Evolutionary conservation across 106 monocot genomes (phyloP).

Genomic region (Cymbidium sinense): DNA sequence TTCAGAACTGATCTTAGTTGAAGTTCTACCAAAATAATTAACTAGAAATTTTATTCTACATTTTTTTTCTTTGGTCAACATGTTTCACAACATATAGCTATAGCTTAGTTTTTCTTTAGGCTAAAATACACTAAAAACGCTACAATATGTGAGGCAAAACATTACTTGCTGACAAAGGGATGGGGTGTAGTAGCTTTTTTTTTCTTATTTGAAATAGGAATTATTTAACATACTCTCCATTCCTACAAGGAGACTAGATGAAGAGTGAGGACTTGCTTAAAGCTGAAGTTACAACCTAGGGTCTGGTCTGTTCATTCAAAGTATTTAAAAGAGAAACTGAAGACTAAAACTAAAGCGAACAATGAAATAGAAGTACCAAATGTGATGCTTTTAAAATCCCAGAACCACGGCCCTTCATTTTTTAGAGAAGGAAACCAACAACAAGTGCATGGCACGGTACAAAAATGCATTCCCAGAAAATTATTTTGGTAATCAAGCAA

Average conservation of each 20-base stretch:
- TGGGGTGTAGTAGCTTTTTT: not conserved
- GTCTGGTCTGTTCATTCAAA: not conserved
- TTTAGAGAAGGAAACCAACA: not conserved
- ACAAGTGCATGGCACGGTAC: not conserved
- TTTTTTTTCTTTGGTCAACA: not conserved
- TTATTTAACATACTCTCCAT: not conserved
- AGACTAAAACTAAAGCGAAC: not conserved
- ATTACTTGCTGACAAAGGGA: not conserved
- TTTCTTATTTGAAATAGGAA: not conserved
- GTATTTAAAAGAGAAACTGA: not conserved
- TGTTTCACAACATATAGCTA: not conserved
- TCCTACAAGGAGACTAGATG: not conserved
- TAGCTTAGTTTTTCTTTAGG: not conserved
- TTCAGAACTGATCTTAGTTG: not conserved
- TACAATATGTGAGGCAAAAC: conserved; percentile 1
- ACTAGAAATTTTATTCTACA: not conserved
- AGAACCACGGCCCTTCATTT: not conserved
- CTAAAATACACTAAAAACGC: not conserved
- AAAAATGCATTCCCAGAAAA: not conserved
- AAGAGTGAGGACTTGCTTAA: not conserved
- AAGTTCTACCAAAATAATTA: not conserved
- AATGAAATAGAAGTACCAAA: not conserved
- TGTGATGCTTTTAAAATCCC: not conserved
- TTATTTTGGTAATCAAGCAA: not conserved
- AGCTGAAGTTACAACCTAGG: not conserved